These are phyloP conservation scores for Arabidopsis thaliana DNA, from an alignment of 345 rosid species.

Conservation along the genomic window DNA sequence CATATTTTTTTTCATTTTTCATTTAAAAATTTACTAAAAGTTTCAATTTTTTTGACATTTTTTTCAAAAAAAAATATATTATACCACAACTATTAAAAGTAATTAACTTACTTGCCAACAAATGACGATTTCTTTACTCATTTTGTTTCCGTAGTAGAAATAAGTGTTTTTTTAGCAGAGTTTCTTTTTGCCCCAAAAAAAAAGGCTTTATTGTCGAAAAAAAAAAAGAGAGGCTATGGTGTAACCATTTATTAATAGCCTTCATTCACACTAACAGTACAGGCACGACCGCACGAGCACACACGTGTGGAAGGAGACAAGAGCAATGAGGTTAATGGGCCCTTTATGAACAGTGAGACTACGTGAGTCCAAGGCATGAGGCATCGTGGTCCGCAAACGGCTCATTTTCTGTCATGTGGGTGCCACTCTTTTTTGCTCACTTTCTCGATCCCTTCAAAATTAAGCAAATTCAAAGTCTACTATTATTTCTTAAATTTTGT, in stretches of 20 bases:
- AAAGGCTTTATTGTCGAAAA: no score
- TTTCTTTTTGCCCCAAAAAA: no score
- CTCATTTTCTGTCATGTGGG: conserved; percentile 33
- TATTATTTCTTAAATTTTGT: conserved; percentile 22
- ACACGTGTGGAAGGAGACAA: conserved; percentile 42
- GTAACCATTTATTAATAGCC: background rate
- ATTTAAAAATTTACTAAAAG: no score
- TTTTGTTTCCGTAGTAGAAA: no score
- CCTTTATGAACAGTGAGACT: conserved; percentile 18
- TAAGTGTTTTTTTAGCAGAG: no score
- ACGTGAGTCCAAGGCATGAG: conserved; percentile 36
- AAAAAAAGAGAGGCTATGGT: no score
- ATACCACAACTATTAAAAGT: no score
- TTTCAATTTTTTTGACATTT: no score
- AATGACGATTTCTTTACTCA: no score
- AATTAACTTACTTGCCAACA: no score
- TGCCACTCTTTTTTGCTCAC: conserved; percentile 19
- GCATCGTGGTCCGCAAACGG: conserved; percentile 37
- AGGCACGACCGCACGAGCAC: conserved; percentile 29
- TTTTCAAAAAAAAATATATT: no score
- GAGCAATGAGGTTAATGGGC: conserved; percentile 19
- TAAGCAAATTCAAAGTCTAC: conserved; percentile 13
- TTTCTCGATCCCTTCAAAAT: conserved; percentile 33
- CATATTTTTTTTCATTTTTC: no score
- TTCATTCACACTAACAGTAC: background rate